Conservation (phyloP, 1,284 basidiomycete genomes). For the Ganoderma meredithae region DNA sequence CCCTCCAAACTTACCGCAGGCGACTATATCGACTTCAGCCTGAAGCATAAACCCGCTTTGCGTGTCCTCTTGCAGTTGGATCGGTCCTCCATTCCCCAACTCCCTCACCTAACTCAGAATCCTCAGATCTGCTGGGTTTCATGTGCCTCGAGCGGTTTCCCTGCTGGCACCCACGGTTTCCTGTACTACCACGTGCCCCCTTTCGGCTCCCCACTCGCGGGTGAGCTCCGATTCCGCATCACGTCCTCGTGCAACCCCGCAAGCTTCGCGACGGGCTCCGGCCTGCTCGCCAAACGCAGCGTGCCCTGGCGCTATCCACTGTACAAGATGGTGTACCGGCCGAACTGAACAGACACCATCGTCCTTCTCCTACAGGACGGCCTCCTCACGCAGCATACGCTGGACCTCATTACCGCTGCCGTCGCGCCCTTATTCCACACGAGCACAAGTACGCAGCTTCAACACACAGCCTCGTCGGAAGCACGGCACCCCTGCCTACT, state of each 20-base stretch:
- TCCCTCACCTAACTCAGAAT: no score
- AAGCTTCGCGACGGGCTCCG: not conserved
- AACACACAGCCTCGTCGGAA: no score
- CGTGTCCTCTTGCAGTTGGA: slow-evolving; percentile 29
- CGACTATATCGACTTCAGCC: slow-evolving; percentile 34
- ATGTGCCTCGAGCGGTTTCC: not conserved
- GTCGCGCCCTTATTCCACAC: no score
- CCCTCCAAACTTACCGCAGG: slow-evolving; percentile 35
- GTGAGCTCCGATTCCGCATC: not conserved
- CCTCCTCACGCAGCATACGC: not conserved
- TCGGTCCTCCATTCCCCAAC: not conserved
- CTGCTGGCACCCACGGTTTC: not conserved
- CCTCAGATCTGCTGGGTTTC: no score
- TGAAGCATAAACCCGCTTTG: slow-evolving; percentile 34
- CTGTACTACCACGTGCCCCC: not conserved
- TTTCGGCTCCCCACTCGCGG: not conserved
- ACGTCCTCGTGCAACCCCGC: not conserved
- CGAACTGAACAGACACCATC: no score
- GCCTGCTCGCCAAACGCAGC: not conserved
- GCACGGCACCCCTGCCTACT: no score
- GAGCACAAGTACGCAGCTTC: no score
- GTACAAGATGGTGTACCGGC: not conserved
- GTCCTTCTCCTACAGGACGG: not conserved
- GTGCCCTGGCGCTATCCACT: not conserved
- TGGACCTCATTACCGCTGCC: not conserved